Percentiles rank a stretch among this genome's conserved stretches.
phyloP scores from a whole-genome alignment of 495 filamentous ascomycete species.

The Lasiosphaeriaceae sp. region DNA sequence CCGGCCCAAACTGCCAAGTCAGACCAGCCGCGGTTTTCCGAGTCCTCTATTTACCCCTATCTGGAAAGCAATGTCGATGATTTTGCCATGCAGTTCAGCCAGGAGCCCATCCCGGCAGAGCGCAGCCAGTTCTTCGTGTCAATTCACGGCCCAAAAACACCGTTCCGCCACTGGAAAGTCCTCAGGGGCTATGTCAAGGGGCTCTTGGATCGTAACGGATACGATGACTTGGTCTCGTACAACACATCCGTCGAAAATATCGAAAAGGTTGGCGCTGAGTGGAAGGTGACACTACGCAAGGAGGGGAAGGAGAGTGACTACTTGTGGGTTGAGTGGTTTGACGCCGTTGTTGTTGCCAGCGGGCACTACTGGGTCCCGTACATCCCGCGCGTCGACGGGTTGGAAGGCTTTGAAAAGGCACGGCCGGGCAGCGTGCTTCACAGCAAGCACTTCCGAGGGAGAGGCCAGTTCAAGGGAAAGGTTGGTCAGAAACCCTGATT shows the following conservation, averaged over 20 bases:
- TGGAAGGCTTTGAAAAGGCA: conserved; percentile 34
- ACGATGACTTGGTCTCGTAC: conserved; percentile 32
- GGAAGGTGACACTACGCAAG: conserved; percentile 34
- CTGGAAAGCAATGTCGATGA: conserved; percentile 42
- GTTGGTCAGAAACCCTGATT: conserved; percentile 6
- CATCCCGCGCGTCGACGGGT: conserved; percentile 58
- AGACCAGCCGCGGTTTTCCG: conserved; percentile 45
- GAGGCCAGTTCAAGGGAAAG: conserved; percentile 53
- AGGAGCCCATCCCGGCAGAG: conserved; percentile 37
- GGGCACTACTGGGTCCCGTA: conserved; percentile 70
- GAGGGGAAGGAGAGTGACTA: conserved; percentile 28
- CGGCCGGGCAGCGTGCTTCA: conserved; percentile 55
- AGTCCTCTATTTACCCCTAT: conserved; percentile 43
- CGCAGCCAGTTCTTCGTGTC: conserved; percentile 22
- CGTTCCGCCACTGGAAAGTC: conserved; percentile 35
- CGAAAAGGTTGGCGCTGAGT: conserved; percentile 31
- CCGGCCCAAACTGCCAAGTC: conserved; percentile 43
- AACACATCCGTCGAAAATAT: conserved; percentile 37
- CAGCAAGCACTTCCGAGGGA: conserved; percentile 61
- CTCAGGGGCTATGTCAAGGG: conserved; percentile 31
- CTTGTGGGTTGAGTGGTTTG: conserved; percentile 49
- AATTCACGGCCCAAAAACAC: conserved; percentile 28
- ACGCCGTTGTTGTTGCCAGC: conserved; percentile 69
- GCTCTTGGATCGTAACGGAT: conserved; percentile 29
- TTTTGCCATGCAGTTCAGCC: conserved; percentile 35